Percentiles rank a stretch among this genome's conserved stretches.
These are phyloP conservation scores for Mucuna pruriens DNA, from an alignment of 306 rosid species.

Conservation along the genomic window DNA sequence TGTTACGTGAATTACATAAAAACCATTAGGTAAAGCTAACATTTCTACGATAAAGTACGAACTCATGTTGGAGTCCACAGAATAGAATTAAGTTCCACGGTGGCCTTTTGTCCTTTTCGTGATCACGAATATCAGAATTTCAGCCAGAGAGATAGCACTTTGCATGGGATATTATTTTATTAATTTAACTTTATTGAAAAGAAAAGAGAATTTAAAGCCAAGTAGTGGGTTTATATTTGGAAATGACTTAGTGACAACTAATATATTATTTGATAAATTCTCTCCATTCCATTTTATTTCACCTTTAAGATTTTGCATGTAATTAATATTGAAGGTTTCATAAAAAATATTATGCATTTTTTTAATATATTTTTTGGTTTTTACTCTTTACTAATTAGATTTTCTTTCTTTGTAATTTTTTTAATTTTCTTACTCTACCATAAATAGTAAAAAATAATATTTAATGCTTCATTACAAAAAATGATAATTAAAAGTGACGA, in stretches of 20 bases:
- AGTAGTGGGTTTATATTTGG: background rate
- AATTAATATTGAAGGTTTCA: no score
- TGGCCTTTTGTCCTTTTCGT: constrained; percentile 8
- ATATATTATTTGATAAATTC: no score
- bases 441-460: no score
- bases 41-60: background rate
- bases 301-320: no score
- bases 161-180: constrained; percentile 14
- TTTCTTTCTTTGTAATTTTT: no score
- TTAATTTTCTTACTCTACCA: no score
- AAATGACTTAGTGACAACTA: background rate
- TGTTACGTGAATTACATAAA: background rate
- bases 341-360: no score
- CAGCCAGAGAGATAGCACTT: background rate
- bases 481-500: no score
- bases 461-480: no score
- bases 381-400: no score
- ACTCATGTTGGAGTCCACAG: background rate
- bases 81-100: constrained; percentile 16
- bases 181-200: background rate
- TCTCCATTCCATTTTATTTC: no score
- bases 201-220: background rate
- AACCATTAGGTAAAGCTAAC: background rate
- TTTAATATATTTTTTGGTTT: no score
- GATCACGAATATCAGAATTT: background rate